Base-by-base conservation (phyloP, 495 filamentous ascomycete species). In the Podospora didyma region DNA sequence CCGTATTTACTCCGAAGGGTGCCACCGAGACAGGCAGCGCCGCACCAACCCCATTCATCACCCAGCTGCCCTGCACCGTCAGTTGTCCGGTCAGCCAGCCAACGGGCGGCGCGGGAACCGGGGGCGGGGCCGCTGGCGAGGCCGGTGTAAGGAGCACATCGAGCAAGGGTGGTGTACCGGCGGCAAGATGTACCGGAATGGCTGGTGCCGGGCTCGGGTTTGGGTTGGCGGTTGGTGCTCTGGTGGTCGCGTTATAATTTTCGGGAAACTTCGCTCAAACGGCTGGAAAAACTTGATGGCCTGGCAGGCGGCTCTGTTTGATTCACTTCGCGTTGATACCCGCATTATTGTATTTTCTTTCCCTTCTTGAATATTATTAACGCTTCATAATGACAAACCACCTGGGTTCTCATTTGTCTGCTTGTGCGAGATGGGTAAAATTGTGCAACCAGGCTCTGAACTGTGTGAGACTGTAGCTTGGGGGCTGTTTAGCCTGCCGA, bases 1-100 rank as follows among this genome's bases (percentile, higher is more conserved):
- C 76, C 26, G 80, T 73, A 7, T 84, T 82, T 10, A 49, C 48
- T 0, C 42, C 39, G 34, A 28, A 19, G 14, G 64, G 61, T 6
- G 58, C 57, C 0, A 54, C 64, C 1, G 41, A 46, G 2, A 63
- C 61, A 17, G 51, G 50, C 0, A 61, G 62, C 1, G 44, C 37
- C 0, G 55, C 53, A 23, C 42, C 64, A 11, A 67, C 59, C n/a
- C 64, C 64, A 2, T 67, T 62, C 35, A 48, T 54, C 1, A 37
- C 53, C 2, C n/a, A 61, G 12, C 50, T 74, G 39, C 71, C 71
- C 2, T 74, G 71, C 24, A 68, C 65, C 2, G 61, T 24, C n/a
- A 44, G 47, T 22, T 73, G 71, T 51, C 60, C 65, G 0, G 60
- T 59, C 26, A 26, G 59, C 1, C 22, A 51, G 7, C 37, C 52